Conservation (phyloP, 139 green algal species). For the Picochlorum sp. region DNA sequence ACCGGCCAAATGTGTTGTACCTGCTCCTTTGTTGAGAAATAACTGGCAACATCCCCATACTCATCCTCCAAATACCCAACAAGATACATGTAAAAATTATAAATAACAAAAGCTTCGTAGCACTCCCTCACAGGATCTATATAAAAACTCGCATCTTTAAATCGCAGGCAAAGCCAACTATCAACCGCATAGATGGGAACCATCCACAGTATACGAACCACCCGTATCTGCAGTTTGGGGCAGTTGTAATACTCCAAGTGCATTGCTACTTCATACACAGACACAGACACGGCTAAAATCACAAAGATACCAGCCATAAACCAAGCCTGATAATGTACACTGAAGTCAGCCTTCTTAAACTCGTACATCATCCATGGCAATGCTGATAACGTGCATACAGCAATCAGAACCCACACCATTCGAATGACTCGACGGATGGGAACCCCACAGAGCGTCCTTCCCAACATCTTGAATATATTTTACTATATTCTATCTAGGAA, state of each 20-base stretch:
- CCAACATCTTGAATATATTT: background rate
- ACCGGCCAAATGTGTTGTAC: conserved; percentile 64
- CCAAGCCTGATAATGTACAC: conserved; percentile 66
- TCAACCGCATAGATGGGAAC: conserved; percentile 87
- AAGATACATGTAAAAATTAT: conserved; percentile 91
- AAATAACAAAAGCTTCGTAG: conserved; percentile 93
- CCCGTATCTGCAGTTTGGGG: conserved; percentile 76
- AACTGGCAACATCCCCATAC: conserved; percentile 58
- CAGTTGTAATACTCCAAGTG: conserved; percentile 89
- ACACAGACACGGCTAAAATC: conserved; percentile 67
- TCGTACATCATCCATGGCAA: conserved; percentile 70
- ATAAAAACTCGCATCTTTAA: conserved; percentile 56
- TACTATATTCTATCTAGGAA: too few species aligned
- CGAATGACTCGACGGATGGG: conserved; percentile 25
- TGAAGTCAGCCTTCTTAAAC: conserved; percentile 52
- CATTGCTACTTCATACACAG: conserved; percentile 87
- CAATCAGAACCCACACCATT: conserved; percentile 33
- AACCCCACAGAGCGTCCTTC: conserved; percentile 9
- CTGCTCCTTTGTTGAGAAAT: conserved; percentile 42
- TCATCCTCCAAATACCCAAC: conserved; percentile 76
- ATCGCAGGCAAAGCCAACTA: conserved; percentile 76
- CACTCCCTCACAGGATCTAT: conserved; percentile 79
- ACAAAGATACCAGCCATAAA: conserved; percentile 89
- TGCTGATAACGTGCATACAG: conserved; percentile 40
- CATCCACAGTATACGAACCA: conserved; percentile 88